These are phyloP conservation scores for Globisporangium paddicum DNA, from an alignment of 352 stramenopile species.

Conservation along the genomic window DNA sequence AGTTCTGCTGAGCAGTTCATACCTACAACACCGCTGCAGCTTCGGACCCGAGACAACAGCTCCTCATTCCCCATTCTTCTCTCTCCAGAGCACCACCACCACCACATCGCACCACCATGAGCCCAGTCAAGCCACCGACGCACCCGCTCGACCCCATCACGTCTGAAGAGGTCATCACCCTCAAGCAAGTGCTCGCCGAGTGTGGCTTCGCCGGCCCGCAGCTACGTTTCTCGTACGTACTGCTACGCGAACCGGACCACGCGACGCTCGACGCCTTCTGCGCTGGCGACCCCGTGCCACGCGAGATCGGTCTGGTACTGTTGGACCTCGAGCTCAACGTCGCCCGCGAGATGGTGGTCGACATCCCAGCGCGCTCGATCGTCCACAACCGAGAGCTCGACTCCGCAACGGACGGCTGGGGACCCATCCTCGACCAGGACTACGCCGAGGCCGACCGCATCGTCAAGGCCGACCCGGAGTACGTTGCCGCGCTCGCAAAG, in stretches of 20 bases:
- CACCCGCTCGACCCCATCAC: constrained; percentile 48
- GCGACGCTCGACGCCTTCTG: constrained; percentile 32
- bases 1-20: not conserved
- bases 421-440: constrained; percentile 41
- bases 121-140: constrained; percentile 1
- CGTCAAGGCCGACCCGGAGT: constrained; percentile 35
- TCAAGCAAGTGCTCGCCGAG: constrained; percentile 40
- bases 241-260: constrained; percentile 48
- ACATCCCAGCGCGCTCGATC: constrained; percentile 26
- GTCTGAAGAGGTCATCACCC: constrained; percentile 30
- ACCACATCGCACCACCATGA: not conserved
- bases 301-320: constrained; percentile 35
- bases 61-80: constrained; percentile 14
- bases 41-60: not conserved
- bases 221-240: constrained; percentile 45
- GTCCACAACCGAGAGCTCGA: constrained; percentile 30
- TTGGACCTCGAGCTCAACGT: constrained; percentile 31
- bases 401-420: constrained; percentile 36
- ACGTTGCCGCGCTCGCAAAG: constrained; percentile 33
- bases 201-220: constrained; percentile 26
- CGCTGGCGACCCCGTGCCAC: constrained; percentile 26
- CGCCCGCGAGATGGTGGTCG: constrained; percentile 34
- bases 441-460: constrained; percentile 38
- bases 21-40: not conserved
- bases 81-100: not conserved